Conservation (phyloP, 441 rosid species). For the Brassica balearica region DNA sequence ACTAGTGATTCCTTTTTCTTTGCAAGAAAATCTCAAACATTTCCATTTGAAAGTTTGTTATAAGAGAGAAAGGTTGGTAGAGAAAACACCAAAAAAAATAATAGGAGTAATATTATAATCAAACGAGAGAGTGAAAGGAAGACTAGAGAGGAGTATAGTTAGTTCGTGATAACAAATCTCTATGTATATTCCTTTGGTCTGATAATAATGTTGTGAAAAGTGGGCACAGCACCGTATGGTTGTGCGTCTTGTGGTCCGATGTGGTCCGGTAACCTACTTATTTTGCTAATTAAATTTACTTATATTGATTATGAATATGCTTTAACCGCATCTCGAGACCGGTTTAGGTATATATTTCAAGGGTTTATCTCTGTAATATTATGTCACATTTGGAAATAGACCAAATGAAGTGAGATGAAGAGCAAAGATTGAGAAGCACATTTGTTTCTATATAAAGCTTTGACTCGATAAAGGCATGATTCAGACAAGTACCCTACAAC, state of each 20-base stretch:
- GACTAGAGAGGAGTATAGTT: neutral
- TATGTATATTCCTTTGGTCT: slow-evolving; percentile 43
- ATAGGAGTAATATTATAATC: neutral
- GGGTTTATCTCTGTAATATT: neutral
- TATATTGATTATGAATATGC: neutral
- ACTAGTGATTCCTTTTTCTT: too few species aligned
- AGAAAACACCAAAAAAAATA: neutral
- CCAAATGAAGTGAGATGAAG: slow-evolving; percentile 21
- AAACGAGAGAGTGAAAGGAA: neutral
- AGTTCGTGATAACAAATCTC: slow-evolving; percentile 35
- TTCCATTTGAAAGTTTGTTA: slow-evolving; percentile 35
- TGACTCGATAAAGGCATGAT: slow-evolving; percentile 24
- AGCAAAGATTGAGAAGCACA: slow-evolving; percentile 13
- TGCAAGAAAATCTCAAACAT: too few species aligned
- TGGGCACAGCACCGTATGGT: slow-evolving; percentile 34
- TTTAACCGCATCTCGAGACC: neutral
- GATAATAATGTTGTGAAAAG: slow-evolving; percentile 30
- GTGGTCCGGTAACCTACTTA: slow-evolving; percentile 36
- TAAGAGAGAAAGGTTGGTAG: slow-evolving; percentile 46
- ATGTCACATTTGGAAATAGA: slow-evolving; percentile 13
- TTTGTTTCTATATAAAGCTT: slow-evolving; percentile 19
- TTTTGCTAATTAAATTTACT: neutral
- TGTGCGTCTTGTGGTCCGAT: slow-evolving; percentile 35
- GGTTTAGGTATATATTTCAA: neutral
- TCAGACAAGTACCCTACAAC: slow-evolving; percentile 36